phyloP scores from a whole-genome alignment of 768 basidiomycete genomes.

The Exidia glandulosa region DNA sequence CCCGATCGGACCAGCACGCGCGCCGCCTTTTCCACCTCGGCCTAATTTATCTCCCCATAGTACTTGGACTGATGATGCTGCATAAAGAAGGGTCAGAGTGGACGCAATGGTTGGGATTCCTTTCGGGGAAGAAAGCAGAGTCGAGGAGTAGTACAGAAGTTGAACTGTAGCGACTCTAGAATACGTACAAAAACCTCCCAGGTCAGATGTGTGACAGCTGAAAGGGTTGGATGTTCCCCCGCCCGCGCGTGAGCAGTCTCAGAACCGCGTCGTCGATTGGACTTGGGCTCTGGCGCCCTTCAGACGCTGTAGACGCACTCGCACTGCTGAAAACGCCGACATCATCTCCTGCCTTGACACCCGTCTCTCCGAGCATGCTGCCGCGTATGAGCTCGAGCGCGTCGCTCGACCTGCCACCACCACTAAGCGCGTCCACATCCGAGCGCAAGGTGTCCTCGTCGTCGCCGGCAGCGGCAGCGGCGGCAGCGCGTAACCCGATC shows the following conservation, averaged over 20 bases:
- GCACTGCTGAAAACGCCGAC: neutral
- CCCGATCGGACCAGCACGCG: constrained; percentile 61
- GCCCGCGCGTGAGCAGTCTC: neutral
- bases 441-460: neutral
- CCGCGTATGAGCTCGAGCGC: neutral
- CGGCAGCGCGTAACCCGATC: constrained; percentile 53
- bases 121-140: neutral
- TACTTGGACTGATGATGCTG: constrained; percentile 88
- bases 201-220: too few species aligned
- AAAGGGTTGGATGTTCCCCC: neutral
- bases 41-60: constrained; percentile 82
- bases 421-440: neutral
- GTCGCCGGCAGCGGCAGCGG: neutral
- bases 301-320: neutral
- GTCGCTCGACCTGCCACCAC: neutral
- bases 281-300: neutral
- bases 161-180: neutral
- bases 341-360: neutral
- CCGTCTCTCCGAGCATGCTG: neutral
- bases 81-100: constrained; percentile 84
- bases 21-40: constrained; percentile 66
- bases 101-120: constrained; percentile 18
- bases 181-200: too few species aligned
- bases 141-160: neutral
- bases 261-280: neutral